These are phyloP conservation scores for Cladosporium velox DNA, from an alignment of 2,329 filamentous ascomycete genomes.

Conservation along the genomic window DNA sequence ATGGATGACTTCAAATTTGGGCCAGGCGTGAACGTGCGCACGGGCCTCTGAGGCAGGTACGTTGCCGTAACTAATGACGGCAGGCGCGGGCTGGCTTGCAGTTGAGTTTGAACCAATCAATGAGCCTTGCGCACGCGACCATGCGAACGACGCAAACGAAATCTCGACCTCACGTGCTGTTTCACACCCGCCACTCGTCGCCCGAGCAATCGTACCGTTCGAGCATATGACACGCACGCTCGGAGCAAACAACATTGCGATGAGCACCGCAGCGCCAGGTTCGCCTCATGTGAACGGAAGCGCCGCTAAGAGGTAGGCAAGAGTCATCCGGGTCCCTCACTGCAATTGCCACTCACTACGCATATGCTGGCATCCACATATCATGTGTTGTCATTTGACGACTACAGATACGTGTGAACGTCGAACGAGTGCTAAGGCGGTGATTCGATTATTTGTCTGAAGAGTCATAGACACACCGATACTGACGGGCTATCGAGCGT, in stretches of 20 bases:
- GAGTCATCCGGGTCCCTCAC: slow-evolving; percentile 11
- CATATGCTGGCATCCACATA: background rate
- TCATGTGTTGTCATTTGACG: background rate
- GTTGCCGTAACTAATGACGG: slow-evolving; percentile 17
- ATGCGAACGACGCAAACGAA: slow-evolving; percentile 15
- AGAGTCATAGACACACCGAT: background rate
- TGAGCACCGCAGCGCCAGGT: background rate
- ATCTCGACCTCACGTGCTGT: slow-evolving; percentile 14
- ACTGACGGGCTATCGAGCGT: background rate
- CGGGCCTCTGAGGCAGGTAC: background rate
- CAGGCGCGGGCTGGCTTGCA: slow-evolving; percentile 20
- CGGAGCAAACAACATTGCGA: background rate
- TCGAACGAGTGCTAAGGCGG: background rate
- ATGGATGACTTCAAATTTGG: slow-evolving; percentile 23
- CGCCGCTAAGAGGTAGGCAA: slow-evolving; percentile 17
- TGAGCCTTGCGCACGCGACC: slow-evolving; percentile 9
- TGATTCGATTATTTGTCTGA: background rate
- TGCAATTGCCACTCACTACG: background rate
- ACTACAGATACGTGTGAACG: background rate
- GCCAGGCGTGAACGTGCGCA: slow-evolving; percentile 14
- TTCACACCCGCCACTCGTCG: slow-evolving; percentile 1
- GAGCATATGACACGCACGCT: background rate
- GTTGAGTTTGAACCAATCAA: slow-evolving; percentile 10
- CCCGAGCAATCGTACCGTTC: background rate
- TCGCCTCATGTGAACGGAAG: slow-evolving; percentile 9